Evolutionary conservation across 345 rosid genomes (phyloP).

Genomic region (Syzygium grande): DNA sequence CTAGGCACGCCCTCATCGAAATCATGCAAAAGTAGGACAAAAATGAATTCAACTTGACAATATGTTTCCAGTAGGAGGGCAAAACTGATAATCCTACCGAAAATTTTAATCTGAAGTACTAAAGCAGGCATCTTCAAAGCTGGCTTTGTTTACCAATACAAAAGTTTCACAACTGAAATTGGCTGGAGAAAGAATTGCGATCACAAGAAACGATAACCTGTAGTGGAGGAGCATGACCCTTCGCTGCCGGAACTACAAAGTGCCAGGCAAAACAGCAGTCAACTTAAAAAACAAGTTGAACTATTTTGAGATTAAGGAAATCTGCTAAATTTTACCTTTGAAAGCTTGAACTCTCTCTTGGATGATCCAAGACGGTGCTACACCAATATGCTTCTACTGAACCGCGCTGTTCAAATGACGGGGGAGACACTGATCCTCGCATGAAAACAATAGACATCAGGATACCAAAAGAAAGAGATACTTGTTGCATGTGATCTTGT

Average conservation of each 20-base stretch:
- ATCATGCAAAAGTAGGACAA: neutral
- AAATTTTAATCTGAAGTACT: neutral
- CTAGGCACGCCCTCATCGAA: neutral
- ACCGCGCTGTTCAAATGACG: conserved; percentile 12
- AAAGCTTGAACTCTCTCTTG: conserved; percentile 39
- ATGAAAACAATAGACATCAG: conserved; percentile 16
- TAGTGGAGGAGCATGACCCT: conserved; percentile 80
- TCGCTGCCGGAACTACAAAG: conserved; percentile 43
- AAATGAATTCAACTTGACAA: neutral
- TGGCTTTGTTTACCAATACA: neutral
- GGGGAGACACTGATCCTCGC: neutral
- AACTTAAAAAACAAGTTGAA: neutral
- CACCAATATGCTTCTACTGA: conserved; percentile 27
- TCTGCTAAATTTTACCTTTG: conserved; percentile 36
- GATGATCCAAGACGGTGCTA: conserved; percentile 25
- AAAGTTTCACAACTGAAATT: neutral
- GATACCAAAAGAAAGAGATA: neutral
- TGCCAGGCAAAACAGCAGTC: conserved; percentile 4
- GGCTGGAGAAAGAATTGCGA: neutral
- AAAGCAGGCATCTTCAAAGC: neutral
- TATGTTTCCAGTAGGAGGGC: neutral
- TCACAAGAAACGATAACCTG: conserved; percentile 39
- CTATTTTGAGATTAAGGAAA: conserved; percentile 9
- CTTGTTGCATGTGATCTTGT: neutral
- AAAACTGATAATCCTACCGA: neutral